Conservation (phyloP, 108 stramenopile species). For the Aureococcus anophagefferens region DNA sequence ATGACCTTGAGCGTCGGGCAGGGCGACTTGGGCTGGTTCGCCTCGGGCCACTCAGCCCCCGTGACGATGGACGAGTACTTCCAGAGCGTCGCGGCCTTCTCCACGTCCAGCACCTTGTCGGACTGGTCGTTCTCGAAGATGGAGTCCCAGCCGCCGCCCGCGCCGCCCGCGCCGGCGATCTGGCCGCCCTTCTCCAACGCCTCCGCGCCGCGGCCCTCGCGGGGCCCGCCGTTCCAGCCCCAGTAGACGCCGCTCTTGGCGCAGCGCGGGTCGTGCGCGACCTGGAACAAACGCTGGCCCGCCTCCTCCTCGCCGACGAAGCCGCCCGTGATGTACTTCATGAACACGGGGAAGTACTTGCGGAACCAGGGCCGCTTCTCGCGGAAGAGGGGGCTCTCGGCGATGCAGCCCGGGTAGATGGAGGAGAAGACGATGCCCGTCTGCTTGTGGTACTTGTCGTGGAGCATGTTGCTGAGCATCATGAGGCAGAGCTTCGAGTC, state of each 20-base stretch:
- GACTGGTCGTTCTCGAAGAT: slow-evolving; percentile 82
- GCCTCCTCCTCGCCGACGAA: slow-evolving; percentile 77
- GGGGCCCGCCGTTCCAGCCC: slow-evolving; percentile 64
- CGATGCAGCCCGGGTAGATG: slow-evolving; percentile 69
- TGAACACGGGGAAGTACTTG: slow-evolving; percentile 61
- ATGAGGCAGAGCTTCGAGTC: slow-evolving; percentile 66
- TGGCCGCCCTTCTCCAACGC: slow-evolving; percentile 74
- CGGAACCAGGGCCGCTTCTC: slow-evolving; percentile 68
- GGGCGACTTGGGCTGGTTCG: slow-evolving; percentile 58
- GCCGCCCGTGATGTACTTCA: slow-evolving; percentile 63
- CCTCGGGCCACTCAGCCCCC: slow-evolving; percentile 65
- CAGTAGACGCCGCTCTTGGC: slow-evolving; percentile 57
- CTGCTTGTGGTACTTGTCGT: slow-evolving; percentile 55
- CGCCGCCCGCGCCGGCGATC: slow-evolving; percentile 69
- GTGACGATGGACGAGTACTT: slow-evolving; percentile 59
- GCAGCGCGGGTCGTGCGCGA: slow-evolving; percentile 69
- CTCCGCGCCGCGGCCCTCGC: slow-evolving; percentile 72
- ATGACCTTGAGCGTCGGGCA: slow-evolving; percentile 80
- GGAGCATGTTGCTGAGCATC: slow-evolving; percentile 35
- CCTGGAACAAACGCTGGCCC: slow-evolving; percentile 72
- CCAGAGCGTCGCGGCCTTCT: slow-evolving; percentile 55
- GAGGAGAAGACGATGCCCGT: slow-evolving; percentile 54
- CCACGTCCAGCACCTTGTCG: slow-evolving; percentile 66
- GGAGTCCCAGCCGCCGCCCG: slow-evolving; percentile 71
- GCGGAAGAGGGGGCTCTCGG: slow-evolving; percentile 59